A percentile compares a stretch with the other conserved stretches of the same genome.
Evolutionary conservation across 2,329 filamentous ascomycete species (phyloP).

Genomic region (Proliferodiscus dingleyae): DNA sequence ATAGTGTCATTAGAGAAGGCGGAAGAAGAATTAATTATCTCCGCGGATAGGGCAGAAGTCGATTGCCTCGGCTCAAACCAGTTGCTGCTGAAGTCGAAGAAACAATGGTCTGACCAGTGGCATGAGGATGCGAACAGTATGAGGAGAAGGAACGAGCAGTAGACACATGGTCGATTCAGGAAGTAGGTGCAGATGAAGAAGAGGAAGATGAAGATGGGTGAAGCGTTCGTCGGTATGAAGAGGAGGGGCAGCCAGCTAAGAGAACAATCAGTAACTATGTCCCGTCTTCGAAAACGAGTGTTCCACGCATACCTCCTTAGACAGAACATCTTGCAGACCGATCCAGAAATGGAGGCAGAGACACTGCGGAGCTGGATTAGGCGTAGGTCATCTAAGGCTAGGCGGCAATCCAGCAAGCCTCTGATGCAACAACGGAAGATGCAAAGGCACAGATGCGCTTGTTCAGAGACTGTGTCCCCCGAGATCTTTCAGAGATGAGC

Average conservation of each 20-base stretch:
- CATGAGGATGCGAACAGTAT: conserved; percentile 91
- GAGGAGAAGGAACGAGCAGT: conserved; percentile 92
- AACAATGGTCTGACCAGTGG: conserved; percentile 83
- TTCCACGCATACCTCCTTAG: conserved; percentile 47
- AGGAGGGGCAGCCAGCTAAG: conserved; percentile 80
- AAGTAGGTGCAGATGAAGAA: conserved; percentile 93
- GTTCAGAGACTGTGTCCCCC: too few relatives aligned
- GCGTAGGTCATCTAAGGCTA: conserved; percentile 22
- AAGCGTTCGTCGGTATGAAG: conserved; percentile 83
- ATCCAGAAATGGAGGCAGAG: neutral
- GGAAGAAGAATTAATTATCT: conserved; percentile 22
- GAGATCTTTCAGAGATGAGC: too few relatives aligned
- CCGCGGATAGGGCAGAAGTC: conserved; percentile 16
- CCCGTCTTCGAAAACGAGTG: neutral
- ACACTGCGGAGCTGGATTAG: conserved; percentile 8
- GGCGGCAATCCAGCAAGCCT: conserved; percentile 2
- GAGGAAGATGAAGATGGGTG: conserved; percentile 78
- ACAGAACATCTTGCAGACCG: conserved; percentile 51
- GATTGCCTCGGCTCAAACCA: conserved; percentile 79
- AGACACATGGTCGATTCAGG: conserved; percentile 93
- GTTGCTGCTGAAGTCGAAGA: conserved; percentile 86
- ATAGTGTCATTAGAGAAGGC: conserved; percentile 26
- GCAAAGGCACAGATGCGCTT: too few relatives aligned
- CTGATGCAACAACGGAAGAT: neutral
- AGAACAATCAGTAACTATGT: conserved; percentile 15